Conservation (phyloP, 352 stramenopile genomes). For the Phytophthora agathidicida region DNA sequence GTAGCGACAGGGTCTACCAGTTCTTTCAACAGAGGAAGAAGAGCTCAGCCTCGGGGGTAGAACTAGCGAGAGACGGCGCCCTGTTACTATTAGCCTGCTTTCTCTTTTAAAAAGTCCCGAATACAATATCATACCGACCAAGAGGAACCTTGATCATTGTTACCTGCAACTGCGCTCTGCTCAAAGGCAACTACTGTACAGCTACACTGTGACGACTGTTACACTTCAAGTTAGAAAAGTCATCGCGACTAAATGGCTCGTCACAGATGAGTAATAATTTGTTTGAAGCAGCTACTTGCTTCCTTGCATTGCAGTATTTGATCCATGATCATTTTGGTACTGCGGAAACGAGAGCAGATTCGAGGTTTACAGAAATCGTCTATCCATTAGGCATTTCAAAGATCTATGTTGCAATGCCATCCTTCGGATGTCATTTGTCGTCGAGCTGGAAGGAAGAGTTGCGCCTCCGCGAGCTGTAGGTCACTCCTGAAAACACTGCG, state of each 20-base stretch:
- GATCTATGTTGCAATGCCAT: constrained; percentile 19
- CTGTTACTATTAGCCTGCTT: constrained; percentile 28
- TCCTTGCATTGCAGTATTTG: too few relatives aligned
- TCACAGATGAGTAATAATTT: too few relatives aligned
- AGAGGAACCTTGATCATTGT: not conserved
- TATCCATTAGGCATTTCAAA: constrained; percentile 14
- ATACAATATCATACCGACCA: constrained; percentile 42
- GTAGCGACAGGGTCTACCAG: constrained; percentile 39
- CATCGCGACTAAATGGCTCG: too few relatives aligned
- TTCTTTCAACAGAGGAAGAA: constrained; percentile 55
- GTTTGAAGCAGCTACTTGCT: too few relatives aligned
- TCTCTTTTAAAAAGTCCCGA: constrained; percentile 36
- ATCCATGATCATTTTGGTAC: too few relatives aligned
- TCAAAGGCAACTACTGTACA: too few relatives aligned
- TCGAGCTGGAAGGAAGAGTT: constrained; percentile 46
- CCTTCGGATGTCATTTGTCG: constrained; percentile 26
- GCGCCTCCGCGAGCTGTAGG: constrained; percentile 31
- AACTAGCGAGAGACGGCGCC: constrained; percentile 47
- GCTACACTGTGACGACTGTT: too few relatives aligned
- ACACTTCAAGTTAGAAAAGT: too few relatives aligned
- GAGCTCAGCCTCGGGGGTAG: constrained; percentile 45
- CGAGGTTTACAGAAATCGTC: not conserved
- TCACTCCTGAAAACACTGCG: constrained; percentile 32
- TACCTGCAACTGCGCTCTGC: too few relatives aligned
- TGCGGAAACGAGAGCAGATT: too few relatives aligned